These are phyloP conservation scores for Pichia inconspicua DNA, from an alignment of 1,139 yeast genomes.

Conservation along the genomic window DNA sequence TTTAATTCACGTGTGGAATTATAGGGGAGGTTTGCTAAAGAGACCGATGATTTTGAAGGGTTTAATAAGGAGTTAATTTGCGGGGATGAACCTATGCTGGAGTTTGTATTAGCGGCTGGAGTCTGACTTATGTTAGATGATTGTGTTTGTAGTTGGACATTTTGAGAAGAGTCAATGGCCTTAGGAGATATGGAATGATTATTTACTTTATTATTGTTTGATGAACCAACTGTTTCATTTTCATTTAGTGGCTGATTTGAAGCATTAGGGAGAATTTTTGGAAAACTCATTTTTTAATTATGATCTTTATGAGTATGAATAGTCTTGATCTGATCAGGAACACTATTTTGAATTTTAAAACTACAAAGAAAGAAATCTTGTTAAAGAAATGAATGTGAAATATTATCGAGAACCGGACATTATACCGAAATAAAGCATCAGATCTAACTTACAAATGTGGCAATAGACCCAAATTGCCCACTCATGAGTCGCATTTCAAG, in stretches of 20 bases:
- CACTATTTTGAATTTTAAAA: no score
- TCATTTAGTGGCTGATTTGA: background rate
- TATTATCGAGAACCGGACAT: no score
- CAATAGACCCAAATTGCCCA: no score
- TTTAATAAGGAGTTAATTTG: constrained; percentile 6
- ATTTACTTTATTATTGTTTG: background rate
- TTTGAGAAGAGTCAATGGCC: background rate
- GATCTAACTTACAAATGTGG: no score
- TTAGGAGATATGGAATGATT: no score
- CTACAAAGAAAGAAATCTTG: no score
- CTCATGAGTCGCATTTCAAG: no score
- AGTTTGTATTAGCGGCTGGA: background rate
- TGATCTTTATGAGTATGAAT: no score
- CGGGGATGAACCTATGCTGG: background rate
- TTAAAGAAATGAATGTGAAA: no score
- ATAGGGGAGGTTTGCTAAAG: background rate
- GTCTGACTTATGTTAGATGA: background rate
- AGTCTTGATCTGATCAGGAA: no score
- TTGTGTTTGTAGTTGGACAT: no score
- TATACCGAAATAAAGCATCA: no score
- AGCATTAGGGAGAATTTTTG: background rate
- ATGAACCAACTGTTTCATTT: background rate
- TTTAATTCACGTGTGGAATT: background rate
- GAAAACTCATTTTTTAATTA: background rate
- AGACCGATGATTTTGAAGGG: constrained; percentile 7